These are phyloP conservation scores for Sordariomycetes sp. DNA, from an alignment of 2,329 filamentous ascomycete species.

Conservation along the genomic window DNA sequence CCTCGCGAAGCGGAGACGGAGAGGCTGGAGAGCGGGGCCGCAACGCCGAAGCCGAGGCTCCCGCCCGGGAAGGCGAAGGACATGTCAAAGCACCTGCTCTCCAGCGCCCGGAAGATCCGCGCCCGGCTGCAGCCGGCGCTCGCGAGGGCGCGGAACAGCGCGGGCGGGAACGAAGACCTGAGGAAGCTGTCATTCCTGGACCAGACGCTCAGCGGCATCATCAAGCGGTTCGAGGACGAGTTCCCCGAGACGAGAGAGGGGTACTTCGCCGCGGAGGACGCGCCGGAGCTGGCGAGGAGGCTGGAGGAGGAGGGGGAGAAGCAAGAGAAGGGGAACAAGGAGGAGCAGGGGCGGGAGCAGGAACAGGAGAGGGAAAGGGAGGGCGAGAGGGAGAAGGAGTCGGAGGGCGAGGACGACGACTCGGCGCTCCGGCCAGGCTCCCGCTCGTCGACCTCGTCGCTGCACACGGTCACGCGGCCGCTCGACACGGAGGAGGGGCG, in stretches of 20 bases:
- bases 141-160: conserved; percentile 57
- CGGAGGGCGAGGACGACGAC: conserved; percentile 40
- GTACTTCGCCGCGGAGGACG: not conserved
- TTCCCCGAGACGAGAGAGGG: conserved; percentile 71
- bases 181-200: conserved; percentile 82
- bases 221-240: conserved; percentile 90
- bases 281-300: not conserved
- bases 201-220: conserved; percentile 79
- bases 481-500: conserved; percentile 48
- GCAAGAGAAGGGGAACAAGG: conserved; percentile 1
- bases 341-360: conserved; percentile 13
- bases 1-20: conserved; percentile 26
- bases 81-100: conserved; percentile 84
- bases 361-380: conserved; percentile 12
- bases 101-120: conserved; percentile 82
- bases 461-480: conserved; percentile 37
- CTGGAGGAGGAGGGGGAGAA: not conserved
- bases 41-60: conserved; percentile 21
- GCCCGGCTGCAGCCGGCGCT: conserved; percentile 74
- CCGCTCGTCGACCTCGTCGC: conserved; percentile 41
- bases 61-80: conserved; percentile 64
- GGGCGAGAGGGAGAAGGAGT: conserved; percentile 23
- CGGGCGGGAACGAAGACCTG: conserved; percentile 62
- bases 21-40: conserved; percentile 28
- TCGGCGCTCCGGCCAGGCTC: conserved; percentile 32